Evolutionary conservation across 805 yeast species (phyloP).

Genomic region (Nakazawaea populi): DNA sequence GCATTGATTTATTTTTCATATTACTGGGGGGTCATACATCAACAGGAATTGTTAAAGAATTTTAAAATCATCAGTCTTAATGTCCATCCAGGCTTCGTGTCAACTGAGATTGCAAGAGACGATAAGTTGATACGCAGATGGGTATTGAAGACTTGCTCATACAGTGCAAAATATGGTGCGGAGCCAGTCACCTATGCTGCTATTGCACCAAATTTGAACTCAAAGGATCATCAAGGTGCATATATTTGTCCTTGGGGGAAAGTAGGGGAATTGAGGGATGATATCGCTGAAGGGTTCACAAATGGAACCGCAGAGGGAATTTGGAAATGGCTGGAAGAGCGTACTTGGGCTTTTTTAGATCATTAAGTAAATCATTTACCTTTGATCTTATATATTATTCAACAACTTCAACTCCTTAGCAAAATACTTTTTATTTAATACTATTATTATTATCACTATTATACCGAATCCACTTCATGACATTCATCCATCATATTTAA

Average conservation of each 20-base stretch:
- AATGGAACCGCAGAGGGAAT: slow-evolving; percentile 26
- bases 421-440: no score
- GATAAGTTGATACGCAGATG: not conserved
- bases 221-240: slow-evolving; percentile 24
- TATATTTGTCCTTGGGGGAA: slow-evolving; percentile 38
- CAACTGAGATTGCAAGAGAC: slow-evolving; percentile 28
- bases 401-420: no score
- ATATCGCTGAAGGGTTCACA: slow-evolving; percentile 25
- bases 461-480: no score
- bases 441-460: not conserved
- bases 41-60: slow-evolving; percentile 17
- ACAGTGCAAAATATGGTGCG: slow-evolving; percentile 32
- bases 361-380: not conserved
- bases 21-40: slow-evolving; percentile 28
- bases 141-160: slow-evolving; percentile 3
- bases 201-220: slow-evolving; percentile 29
- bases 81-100: slow-evolving; percentile 36
- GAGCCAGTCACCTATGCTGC: slow-evolving; percentile 38
- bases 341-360: not conserved
- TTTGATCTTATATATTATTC: no score
- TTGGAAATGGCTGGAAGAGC: slow-evolving; percentile 29
- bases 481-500: slow-evolving; percentile 30
- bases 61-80: slow-evolving; percentile 24
- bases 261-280: slow-evolving; percentile 29
- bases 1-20: slow-evolving; percentile 29